phyloP scores from a whole-genome alignment of 306 rosid genomes.

The Rosa rugosa region DNA sequence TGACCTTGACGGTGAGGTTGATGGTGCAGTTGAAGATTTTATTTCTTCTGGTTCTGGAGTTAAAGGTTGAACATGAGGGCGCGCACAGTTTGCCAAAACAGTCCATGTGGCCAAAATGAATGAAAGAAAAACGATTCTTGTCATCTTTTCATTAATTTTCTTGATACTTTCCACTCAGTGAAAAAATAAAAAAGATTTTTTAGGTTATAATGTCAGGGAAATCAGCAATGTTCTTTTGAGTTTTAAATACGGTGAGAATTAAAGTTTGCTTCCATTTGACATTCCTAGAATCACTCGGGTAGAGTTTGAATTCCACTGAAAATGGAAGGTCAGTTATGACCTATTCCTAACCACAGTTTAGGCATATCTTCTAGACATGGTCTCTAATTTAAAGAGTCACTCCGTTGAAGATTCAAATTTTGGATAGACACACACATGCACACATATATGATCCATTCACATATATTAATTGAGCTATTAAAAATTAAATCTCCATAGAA shows the following conservation, averaged over 20 bases:
- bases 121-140: background rate
- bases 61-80: background rate
- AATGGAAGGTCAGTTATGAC: slow-evolving; percentile 6
- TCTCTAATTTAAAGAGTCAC: background rate
- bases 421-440: background rate
- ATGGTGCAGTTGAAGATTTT: background rate
- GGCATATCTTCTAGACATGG: background rate
- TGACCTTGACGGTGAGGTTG: background rate
- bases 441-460: background rate
- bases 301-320: slow-evolving; percentile 7
- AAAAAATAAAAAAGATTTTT: background rate
- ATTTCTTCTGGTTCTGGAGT: background rate
- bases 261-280: background rate
- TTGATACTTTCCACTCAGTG: background rate
- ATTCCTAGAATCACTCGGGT: slow-evolving; percentile 15
- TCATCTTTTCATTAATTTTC: slow-evolving; percentile 1
- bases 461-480: background rate
- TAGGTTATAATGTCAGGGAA: background rate
- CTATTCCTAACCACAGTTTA: background rate
- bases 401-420: background rate
- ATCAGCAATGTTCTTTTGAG: background rate
- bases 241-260: background rate
- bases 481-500: too few relatives aligned
- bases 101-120: slow-evolving; percentile 11
- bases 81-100: slow-evolving; percentile 1